These are phyloP conservation scores for Leishmania guyanensis DNA, from an alignment of 208 protist species.

Conservation along the genomic window DNA sequence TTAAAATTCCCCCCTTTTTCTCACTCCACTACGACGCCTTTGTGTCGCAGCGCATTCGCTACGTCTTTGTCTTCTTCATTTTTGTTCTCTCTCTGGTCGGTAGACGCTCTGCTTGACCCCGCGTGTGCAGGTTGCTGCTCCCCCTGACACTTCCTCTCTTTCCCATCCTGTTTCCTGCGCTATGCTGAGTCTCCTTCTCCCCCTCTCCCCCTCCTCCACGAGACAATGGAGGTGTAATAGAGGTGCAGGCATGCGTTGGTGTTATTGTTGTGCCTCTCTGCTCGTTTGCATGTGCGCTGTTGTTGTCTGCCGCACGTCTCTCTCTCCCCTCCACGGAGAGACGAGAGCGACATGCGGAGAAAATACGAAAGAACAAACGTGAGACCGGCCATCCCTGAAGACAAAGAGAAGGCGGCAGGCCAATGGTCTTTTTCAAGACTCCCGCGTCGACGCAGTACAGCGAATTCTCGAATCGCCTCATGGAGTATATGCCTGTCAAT, in stretches of 20 bases:
- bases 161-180: neutral
- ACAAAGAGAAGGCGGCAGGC: neutral
- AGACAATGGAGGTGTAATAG: neutral
- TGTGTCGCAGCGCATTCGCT: neutral
- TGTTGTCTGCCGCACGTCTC: too few relatives aligned
- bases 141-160: conserved; percentile 6
- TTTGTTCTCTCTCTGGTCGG: neutral
- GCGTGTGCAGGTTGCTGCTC: neutral
- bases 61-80: neutral
- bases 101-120: neutral
- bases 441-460: neutral
- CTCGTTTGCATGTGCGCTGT: neutral
- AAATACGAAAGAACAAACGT: too few relatives aligned
- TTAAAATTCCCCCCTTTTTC: too few relatives aligned
- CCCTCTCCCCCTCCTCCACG: neutral
- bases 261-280: neutral
- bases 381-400: neutral
- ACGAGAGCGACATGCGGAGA: neutral
- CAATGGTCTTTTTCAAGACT: neutral
- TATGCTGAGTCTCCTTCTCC: neutral
- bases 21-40: neutral
- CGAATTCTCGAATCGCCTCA: neutral
- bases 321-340: neutral
- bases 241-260: neutral
- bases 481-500: neutral